A percentile compares a stretch with the other conserved stretches of the same genome.
Evolutionary conservation across 192 early-diverging fungal genomes (phyloP).

Genomic region (Globomyces pollinis-pini): DNA sequence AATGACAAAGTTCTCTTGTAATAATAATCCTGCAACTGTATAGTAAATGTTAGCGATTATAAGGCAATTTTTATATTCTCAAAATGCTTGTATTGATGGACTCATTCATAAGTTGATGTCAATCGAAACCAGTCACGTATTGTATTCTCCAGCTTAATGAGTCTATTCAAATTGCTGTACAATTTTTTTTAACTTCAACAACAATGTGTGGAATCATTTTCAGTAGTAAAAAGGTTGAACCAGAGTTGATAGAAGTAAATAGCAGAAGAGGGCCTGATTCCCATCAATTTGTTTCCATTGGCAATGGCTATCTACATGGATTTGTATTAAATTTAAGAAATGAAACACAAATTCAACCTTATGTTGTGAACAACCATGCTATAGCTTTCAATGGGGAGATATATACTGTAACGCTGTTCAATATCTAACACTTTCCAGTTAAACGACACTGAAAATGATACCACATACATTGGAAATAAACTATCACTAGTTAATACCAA

Average conservation of each 20-base stretch:
- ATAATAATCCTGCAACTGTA: too few relatives aligned
- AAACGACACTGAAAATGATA: slow-evolving; percentile 10
- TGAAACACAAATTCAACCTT: slow-evolving; percentile 17
- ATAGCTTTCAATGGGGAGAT: slow-evolving; percentile 76
- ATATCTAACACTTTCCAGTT: too few relatives aligned
- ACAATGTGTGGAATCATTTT: slow-evolving; percentile 23
- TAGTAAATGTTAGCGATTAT: too few relatives aligned
- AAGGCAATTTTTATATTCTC: too few relatives aligned
- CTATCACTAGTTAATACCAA: not conserved
- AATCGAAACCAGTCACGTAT: too few relatives aligned
- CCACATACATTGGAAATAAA: not conserved
- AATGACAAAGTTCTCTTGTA: too few relatives aligned
- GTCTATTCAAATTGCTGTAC: too few relatives aligned
- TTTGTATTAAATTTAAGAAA: slow-evolving; percentile 29
- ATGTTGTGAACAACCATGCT: slow-evolving; percentile 8
- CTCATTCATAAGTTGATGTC: too few relatives aligned
- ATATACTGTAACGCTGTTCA: slow-evolving; percentile 73
- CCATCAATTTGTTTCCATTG: not conserved
- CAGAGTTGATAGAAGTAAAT: not conserved
- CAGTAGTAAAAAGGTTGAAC: not conserved
- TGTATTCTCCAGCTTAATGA: too few relatives aligned
- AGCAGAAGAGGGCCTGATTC: slow-evolving; percentile 3
- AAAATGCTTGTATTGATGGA: too few relatives aligned
- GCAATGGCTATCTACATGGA: not conserved
- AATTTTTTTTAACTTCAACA: too few relatives aligned